Evolutionary conservation across 2,329 filamentous ascomycete genomes (phyloP), one percentile per base, ranked within the genome.

Genomic region (Coleophoma crateriformis): DNA sequence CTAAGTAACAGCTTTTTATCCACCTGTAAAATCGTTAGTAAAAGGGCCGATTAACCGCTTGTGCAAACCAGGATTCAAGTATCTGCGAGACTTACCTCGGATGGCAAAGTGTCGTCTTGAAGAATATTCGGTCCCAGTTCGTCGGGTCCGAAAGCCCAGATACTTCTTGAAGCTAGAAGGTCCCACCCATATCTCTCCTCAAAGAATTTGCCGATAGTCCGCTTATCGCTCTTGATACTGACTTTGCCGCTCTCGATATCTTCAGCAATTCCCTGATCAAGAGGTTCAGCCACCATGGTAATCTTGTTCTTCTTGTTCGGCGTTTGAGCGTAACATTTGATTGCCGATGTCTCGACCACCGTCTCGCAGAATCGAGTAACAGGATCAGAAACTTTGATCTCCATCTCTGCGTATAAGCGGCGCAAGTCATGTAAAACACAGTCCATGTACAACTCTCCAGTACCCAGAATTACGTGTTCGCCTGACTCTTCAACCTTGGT

Each of bases 221-320:
- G 85, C 40, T 94, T 87, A 2, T 94, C 91, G 60, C 97, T 92
- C 55, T 87, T 89, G 71, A 99, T 96, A 62, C 82, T 90, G 60
- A 99, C 91, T 49, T 81, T 85, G 22, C 92, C 91, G 44, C 81
- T 84, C 71, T 99, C 94, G 55, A 99, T 97, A 61, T 99, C 94
- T 61, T 88, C 85, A 5, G 92, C 90, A 54, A 99, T 95, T 14
- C 94, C 94, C 60, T 95, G 88, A 58, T 99, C 94, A 13, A 99
- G 74, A 33, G 94, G 92, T 67, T 99, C 94, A 3, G 94, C 94
- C 50, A 97, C 88, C 89, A 99, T 96, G 34, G 94, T 97, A 62
- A 99, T 87, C 68, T 95, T 96, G 74, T 99, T 99, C 75, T 96
- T 96, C 73, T 99, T 99, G 74, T 99, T 99, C 2, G 94, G 94